Evolutionary conservation across 257 asterid genomes (phyloP).

Genomic region (Gardenia jasminoides): DNA sequence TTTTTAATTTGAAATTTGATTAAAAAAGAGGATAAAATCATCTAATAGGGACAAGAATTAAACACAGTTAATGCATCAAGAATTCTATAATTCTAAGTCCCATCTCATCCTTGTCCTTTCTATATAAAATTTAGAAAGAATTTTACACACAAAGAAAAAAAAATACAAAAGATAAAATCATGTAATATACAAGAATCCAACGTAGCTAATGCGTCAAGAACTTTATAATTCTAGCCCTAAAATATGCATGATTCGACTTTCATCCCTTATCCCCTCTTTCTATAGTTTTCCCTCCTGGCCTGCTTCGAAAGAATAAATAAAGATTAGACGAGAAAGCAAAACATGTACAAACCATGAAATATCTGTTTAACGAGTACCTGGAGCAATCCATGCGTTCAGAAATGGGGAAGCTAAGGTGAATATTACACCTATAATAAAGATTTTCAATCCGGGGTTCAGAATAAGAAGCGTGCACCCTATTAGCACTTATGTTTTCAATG

Average conservation of each 20-base stretch:
- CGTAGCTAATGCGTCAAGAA: no score
- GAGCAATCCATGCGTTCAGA: conserved; percentile 42
- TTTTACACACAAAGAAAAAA: no score
- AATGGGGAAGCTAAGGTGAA: conserved; percentile 40
- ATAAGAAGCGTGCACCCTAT: conserved; percentile 2
- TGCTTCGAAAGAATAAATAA: neutral
- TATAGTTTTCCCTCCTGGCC: neutral
- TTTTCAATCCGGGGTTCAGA: conserved; percentile 18
- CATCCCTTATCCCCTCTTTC: neutral
- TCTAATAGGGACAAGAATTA: no score
- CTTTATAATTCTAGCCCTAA: neutral
- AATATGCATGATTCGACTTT: neutral
- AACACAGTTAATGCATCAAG: no score
- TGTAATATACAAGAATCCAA: neutral
- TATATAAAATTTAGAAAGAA: no score
- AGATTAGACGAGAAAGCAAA: neutral
- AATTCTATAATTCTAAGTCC: no score
- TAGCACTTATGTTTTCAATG: conserved; percentile 24
- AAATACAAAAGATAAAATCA: neutral
- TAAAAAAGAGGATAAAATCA: no score
- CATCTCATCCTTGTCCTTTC: no score
- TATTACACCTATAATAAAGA: conserved; percentile 32
- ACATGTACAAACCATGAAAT: neutral
- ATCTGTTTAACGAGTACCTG: neutral
- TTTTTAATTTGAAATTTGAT: no score